A percentile compares a stretch with the other conserved stretches of the same genome.
phyloP scores from a whole-genome alignment of 306 rosid species.

The Acacia melanoxylon region DNA sequence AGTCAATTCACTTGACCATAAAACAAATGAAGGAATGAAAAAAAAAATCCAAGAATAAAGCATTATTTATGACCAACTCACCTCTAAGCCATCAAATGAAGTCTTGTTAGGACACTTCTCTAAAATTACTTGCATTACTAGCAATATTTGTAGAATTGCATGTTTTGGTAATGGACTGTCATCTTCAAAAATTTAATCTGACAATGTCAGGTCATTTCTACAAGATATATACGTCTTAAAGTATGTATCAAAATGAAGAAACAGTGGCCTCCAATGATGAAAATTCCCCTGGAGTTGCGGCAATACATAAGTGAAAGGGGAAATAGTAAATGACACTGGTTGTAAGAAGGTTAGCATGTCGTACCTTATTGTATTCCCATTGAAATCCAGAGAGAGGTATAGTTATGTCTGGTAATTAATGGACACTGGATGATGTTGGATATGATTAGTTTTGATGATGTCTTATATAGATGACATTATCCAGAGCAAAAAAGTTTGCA shows the following conservation, averaged over 20 bases:
- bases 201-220: conserved; percentile 90
- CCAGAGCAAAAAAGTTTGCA: too few relatives aligned
- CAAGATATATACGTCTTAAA: conserved; percentile 80
- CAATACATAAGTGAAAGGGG: conserved; percentile 28
- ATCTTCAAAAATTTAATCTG: conserved; percentile 79
- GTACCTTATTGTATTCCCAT: too few relatives aligned
- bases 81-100: conserved; percentile 96
- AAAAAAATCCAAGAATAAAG: conserved; percentile 10
- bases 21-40: not conserved
- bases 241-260: conserved; percentile 89
- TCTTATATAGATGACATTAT: too few relatives aligned
- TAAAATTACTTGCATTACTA: conserved; percentile 87
- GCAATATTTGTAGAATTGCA: conserved; percentile 82
- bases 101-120: conserved; percentile 95
- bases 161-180: conserved; percentile 82
- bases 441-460: too few relatives aligned
- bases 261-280: conserved; percentile 94
- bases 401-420: too few relatives aligned
- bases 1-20: too few relatives aligned
- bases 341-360: conserved; percentile 10
- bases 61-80: conserved; percentile 34
- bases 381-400: too few relatives aligned
- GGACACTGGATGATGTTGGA: too few relatives aligned
- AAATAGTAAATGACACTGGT: not conserved
- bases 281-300: conserved; percentile 79